These are phyloP conservation scores for Parachaetomium inaequale DNA, from an alignment of 495 filamentous ascomycete species.

Conservation along the genomic window DNA sequence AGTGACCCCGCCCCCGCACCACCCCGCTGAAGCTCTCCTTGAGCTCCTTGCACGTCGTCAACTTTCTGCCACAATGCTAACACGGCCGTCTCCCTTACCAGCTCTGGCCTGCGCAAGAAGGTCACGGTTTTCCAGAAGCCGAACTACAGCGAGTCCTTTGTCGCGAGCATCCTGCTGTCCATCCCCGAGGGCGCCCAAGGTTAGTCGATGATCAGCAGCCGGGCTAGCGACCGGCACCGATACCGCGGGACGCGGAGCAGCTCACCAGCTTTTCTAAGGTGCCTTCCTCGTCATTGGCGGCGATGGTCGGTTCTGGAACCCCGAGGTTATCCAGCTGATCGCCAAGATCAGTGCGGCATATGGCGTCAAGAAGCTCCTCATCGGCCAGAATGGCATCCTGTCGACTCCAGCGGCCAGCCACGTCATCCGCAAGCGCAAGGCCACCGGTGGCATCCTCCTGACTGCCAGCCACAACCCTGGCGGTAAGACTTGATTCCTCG, in stretches of 20 bases:
- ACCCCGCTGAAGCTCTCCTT: slow-evolving; percentile 31
- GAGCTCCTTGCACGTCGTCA: neutral
- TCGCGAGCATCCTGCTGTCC: slow-evolving; percentile 87
- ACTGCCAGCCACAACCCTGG: slow-evolving; percentile 98
- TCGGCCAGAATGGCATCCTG: slow-evolving; percentile 93
- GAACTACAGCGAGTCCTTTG: slow-evolving; percentile 93
- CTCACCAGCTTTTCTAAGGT: slow-evolving; percentile 37
- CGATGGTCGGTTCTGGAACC: slow-evolving; percentile 96
- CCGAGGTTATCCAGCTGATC: slow-evolving; percentile 92
- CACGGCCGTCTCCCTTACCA: slow-evolving; percentile 33
- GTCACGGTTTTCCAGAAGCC: slow-evolving; percentile 94
- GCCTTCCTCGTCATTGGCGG: slow-evolving; percentile 94
- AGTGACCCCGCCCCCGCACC: slow-evolving; percentile 26
- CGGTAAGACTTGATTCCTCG: slow-evolving; percentile 58
- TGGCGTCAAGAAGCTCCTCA: slow-evolving; percentile 95
- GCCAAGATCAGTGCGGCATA: slow-evolving; percentile 96
- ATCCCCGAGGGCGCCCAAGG: slow-evolving; percentile 88
- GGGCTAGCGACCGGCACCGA: neutral
- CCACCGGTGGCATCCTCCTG: slow-evolving; percentile 92
- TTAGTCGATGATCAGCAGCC: slow-evolving; percentile 12
- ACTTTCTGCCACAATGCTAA: slow-evolving; percentile 1
- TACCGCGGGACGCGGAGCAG: neutral
- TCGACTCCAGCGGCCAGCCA: slow-evolving; percentile 95
- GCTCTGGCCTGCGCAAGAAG: slow-evolving; percentile 97
- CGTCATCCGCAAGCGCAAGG: slow-evolving; percentile 86